Base-by-base conservation (phyloP, 345 rosid species). In the Acer negundo region DNA sequence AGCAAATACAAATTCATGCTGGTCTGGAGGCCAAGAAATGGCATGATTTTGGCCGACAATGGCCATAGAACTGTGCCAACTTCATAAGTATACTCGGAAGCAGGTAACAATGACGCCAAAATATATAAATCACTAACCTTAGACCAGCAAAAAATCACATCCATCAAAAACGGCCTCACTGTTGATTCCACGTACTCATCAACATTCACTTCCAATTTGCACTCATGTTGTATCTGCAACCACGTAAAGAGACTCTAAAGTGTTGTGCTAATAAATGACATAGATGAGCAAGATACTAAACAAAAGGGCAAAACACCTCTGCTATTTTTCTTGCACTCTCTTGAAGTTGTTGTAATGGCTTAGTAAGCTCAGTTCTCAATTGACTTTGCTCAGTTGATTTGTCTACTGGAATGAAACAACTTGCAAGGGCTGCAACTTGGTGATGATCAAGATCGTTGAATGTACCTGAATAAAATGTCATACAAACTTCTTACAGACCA, bases 341-440 rank as follows among this genome's bases (percentile, higher is more conserved):
- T 84, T 94, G 93, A 76, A 96, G 99, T 85, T 94, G 98, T 81
- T 91, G 98, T 75, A 96, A 88, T 38, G 98, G 99, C 84, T 87
- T 90, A 16, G 90, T 92, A 80, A 92, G 97, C 85, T 92, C 99
- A 31, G 89, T 88, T 81, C 97, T 90, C 87, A 96, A 85, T 35
- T 91, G 88, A 78, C 87, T 87, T 80, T 96, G 97, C 81, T 96
- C 98, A 75, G 74, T 90, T 64, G 99, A 94, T 84, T 92, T 96
- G 74, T 96, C 99, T 16, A 95, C 98, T 1, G 97, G 99, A 82
- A 94, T 96, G 88, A 96, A 96, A 87, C 99, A 96, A 84, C 98
- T 96, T 68, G 97, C 98, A 78, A 96, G 95, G 62, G 99, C 92
- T 15, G 98, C 99, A 77, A 96, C 91, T 87, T 94, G 97, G 82